Conservation (phyloP, 2,329 filamentous ascomycete species). For the Orbilia brochopaga region DNA sequence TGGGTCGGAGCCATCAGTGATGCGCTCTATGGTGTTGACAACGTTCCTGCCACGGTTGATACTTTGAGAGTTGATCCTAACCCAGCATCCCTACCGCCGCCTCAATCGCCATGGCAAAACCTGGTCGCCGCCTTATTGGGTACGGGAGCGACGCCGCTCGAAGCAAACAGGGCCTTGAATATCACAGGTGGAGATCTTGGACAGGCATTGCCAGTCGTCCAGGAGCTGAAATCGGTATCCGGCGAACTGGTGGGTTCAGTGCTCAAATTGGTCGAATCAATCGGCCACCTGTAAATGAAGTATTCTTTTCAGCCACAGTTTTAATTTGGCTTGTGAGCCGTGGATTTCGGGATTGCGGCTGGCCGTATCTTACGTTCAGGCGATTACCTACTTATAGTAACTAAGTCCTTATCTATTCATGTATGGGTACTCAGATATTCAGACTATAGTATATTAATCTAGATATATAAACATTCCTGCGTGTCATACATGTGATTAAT, state of each 20-base stretch:
- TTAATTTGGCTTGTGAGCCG: no score
- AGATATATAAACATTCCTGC: no score
- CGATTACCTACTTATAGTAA: no score
- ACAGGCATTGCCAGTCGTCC: constrained; percentile 10
- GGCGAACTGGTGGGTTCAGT: neutral
- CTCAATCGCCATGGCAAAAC: constrained; percentile 23
- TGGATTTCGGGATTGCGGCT: no score
- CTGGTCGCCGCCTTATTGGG: constrained; percentile 9
- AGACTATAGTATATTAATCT: no score
- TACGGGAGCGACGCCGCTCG: constrained; percentile 17
- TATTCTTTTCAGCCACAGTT: no score
- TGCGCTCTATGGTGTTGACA: constrained; percentile 18
- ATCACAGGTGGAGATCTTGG: constrained; percentile 28
- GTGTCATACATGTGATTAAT: no score
- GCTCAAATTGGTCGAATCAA: neutral
- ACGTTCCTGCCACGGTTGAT: neutral
- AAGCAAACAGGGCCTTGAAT: constrained; percentile 29
- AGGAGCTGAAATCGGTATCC: neutral
- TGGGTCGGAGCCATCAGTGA: constrained; percentile 36
- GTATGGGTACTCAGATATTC: no score
- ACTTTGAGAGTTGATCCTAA: neutral
- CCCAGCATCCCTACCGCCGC: neutral
- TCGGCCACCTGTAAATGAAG: no score
- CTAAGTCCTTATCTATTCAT: no score
- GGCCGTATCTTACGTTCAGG: no score